Base-by-base conservation (phyloP, 768 basidiomycete genomes). In the Polyporus arcularius region DNA sequence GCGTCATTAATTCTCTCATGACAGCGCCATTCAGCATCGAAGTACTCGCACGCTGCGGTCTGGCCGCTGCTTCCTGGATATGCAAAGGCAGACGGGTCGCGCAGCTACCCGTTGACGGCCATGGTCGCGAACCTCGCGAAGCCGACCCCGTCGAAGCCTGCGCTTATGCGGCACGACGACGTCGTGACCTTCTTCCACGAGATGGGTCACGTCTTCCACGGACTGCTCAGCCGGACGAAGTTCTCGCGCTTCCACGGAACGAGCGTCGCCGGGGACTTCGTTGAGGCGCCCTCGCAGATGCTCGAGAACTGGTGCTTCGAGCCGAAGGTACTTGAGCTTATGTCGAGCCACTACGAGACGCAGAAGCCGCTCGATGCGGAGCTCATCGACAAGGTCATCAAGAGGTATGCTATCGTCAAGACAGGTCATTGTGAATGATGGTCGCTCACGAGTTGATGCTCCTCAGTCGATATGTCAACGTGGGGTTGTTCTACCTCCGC, bases 241-340 rank as follows among this genome's bases (percentile, higher is more conserved):
- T 94, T 85, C 70, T 75, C 85, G 21, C 78, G 87, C 14, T 95
- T 94, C 84, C 92, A 94, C 65, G 92, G 93, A 18, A 93, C 90
- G 35, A 64, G 59, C 43, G 67, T 66, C 38, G 65, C 65, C 31
- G 75, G 88, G 5, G 92, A 94, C 72, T 93, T 93, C 63, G 92
- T 93, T 10, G 92, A 95, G 74, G 93, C 93, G 3, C 94, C 93
- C 0, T 90, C 88, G 16, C 92, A 96, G 75, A 94, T 94, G 93
- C 77, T 94, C 61, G 94, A 96, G 75, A 92, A 94, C 68, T 95
- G 93, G 93, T 93, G 91, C 67, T 94, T 90, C 89, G 90, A 93
- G 69, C 88, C 86, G 0, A 80, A 84, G 53, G 90, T 92, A 14
- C 80, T 95, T 9, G 78, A 85, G 65, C 76, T 81, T 63, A 89